Percentiles rank a stretch among this genome's conserved stretches.
Evolutionary conservation across 2,329 filamentous ascomycete species (phyloP).

Genomic region (Colletotrichum karsti): DNA sequence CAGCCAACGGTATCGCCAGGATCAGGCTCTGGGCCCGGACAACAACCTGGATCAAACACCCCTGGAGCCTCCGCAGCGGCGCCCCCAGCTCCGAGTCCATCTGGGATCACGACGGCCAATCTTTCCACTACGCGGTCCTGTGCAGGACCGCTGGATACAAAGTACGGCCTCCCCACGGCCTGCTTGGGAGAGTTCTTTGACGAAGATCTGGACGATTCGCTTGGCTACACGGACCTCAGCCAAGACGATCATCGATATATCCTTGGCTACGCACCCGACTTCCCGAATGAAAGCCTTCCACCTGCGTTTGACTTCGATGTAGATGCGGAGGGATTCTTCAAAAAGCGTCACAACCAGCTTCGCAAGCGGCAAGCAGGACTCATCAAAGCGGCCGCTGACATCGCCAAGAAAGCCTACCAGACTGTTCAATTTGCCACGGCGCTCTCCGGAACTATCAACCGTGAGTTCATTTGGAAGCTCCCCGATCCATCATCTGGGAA

Average conservation of each 20-base stretch:
- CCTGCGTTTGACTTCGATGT: not conserved
- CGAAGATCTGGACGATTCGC: conserved; percentile 35
- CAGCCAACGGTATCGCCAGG: not conserved
- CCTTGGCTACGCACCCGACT: not conserved
- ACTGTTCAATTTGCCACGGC: not conserved
- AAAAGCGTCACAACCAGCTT: no score
- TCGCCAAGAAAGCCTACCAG: not conserved
- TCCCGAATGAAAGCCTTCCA: not conserved
- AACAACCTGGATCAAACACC: no score
- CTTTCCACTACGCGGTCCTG: not conserved
- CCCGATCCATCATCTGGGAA: conserved; percentile 27
- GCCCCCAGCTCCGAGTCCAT: not conserved
- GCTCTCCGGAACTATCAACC: conserved; percentile 26
- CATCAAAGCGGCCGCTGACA: no score
- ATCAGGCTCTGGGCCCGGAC: no score
- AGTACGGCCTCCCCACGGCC: conserved; percentile 36
- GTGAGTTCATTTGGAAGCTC: conserved; percentile 31
- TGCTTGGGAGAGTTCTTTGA: conserved; percentile 38
- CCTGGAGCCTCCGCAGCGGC: not conserved
- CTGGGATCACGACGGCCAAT: not conserved
- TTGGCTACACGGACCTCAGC: conserved; percentile 31
- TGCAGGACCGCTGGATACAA: conserved; percentile 28
- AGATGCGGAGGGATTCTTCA: not conserved
- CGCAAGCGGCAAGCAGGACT: not conserved
- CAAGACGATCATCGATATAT: not conserved